A percentile compares a stretch with the other conserved stretches of the same genome.
Conservation (phyloP, 495 filamentous ascomycete species). For the Aspergillus conjunctus region DNA sequence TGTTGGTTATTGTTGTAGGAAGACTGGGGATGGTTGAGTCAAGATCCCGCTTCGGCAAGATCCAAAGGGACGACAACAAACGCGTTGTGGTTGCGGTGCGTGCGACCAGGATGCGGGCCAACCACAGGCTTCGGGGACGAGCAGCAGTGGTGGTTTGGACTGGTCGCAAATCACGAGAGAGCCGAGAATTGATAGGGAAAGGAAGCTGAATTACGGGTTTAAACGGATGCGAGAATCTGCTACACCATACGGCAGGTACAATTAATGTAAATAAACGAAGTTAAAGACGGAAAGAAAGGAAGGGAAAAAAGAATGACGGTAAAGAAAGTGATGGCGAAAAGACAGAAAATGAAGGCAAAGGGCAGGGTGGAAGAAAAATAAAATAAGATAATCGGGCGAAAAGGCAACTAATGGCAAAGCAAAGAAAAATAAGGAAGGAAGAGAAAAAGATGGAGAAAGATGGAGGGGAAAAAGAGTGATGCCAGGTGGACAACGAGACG, state of each 20-base stretch:
- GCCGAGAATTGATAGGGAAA: conserved; percentile 10
- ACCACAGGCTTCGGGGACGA: conserved; percentile 21
- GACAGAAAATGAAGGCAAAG: conserved; percentile 11
- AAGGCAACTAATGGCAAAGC: conserved; percentile 19
- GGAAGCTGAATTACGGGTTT: conserved; percentile 5
- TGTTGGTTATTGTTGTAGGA: conserved; percentile 1
- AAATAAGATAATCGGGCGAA: conserved; percentile 19
- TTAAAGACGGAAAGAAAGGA: not conserved
- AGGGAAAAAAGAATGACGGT: conserved; percentile 1
- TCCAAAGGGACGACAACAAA: conserved; percentile 25
- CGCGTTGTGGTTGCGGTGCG: conserved; percentile 26
- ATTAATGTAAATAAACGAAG: conserved; percentile 7
- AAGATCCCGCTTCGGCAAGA: conserved; percentile 16
- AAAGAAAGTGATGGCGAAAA: conserved; percentile 5
- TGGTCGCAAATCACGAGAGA: conserved; percentile 20
- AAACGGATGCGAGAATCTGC: conserved; percentile 12
- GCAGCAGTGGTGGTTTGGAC: conserved; percentile 13
- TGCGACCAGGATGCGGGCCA: conserved; percentile 27
- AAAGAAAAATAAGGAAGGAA: conserved; percentile 16
- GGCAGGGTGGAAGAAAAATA: conserved; percentile 12
- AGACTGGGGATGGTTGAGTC: conserved; percentile 2
- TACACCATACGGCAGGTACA: conserved; percentile 21
- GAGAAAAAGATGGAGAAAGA: conserved; percentile 21
- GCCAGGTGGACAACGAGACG: conserved; percentile 27
- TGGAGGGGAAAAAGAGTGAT: conserved; percentile 18